Evolutionary conservation across 805 yeast genomes (phyloP), one percentile per base, ranked within the genome.

Genomic region (Candida adriatica): DNA sequence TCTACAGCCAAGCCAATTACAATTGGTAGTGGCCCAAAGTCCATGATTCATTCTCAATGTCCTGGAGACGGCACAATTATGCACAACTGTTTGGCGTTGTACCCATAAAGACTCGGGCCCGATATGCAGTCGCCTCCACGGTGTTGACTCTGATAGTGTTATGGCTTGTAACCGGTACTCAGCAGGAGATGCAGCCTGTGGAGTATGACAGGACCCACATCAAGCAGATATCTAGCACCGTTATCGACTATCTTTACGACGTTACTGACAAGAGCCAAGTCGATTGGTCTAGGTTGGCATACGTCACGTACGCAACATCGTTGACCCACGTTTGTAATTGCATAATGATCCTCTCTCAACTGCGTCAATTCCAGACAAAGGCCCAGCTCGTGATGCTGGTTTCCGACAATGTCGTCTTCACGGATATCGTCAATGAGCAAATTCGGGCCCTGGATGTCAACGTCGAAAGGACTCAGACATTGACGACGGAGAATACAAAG

Each of bases 281-380:
- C 7, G 54, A 63, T 19, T 68, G 74, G 74, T 21, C 48, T 1
- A 56, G 59, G 31, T 58, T 51, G 22, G 83, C 81, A 0, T 78
- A 78, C 46, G 72, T 74, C 4, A 73, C 72, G 32, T 77, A 77
- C 50, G 81, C 79, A 6, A 74, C 84, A 0, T 59, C 66, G 33
- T 43, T 57, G 8, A 55, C 61, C 16, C 72, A 76, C 41, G 49
- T 76, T 29, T 68, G 76, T 39, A 62, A 71, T 27, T 66, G 75
- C 3, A 39, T 75, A 18, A 57, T 74, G 42, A 66, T 73, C 38
- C 60, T 70, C 27, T 45, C 55, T 4, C 53, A 54, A 13, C 46
- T 78, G 24, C 49, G 58, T 18, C 46, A 53, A 9, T 48, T 55
- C 27, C 54, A 61, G 1, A 53, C 68, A 1, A 56, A 61, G 31